Evolutionary conservation across 257 asterid species (phyloP).

Genomic region (Solanum rostratum): DNA sequence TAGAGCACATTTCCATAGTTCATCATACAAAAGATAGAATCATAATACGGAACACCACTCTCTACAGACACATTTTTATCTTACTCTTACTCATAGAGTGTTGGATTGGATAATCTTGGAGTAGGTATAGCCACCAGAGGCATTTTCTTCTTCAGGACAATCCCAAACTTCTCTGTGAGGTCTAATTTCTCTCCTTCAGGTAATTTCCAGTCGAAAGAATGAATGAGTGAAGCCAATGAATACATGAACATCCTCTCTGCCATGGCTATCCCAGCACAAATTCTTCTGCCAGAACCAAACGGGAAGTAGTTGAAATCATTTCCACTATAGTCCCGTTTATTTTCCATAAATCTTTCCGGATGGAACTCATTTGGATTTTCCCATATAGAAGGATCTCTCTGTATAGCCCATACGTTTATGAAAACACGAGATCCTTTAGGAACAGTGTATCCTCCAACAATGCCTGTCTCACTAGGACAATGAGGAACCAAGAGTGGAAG

Average conservation of each 20-base stretch:
- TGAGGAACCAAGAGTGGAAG: constrained; percentile 68
- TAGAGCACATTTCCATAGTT: neutral
- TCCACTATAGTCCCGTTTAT: constrained; percentile 39
- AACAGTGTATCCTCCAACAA: constrained; percentile 31
- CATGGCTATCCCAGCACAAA: constrained; percentile 52
- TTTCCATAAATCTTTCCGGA: constrained; percentile 40
- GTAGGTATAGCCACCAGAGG: constrained; percentile 48
- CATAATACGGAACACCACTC: neutral
- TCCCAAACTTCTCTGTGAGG: constrained; percentile 50
- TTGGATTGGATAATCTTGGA: constrained; percentile 31
- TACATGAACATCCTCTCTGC: constrained; percentile 59
- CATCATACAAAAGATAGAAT: neutral
- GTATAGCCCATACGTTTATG: constrained; percentile 62
- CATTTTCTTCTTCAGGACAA: constrained; percentile 40
- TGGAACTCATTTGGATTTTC: constrained; percentile 28
- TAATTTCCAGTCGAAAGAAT: constrained; percentile 49
- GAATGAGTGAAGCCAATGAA: constrained; percentile 48
- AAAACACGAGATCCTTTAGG: constrained; percentile 53
- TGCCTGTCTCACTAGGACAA: constrained; percentile 40
- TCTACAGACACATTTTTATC: neutral
- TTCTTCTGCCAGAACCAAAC: constrained; percentile 63
- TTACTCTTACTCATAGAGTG: constrained; percentile 16
- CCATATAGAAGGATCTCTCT: constrained; percentile 48
- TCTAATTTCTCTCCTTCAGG: constrained; percentile 25
- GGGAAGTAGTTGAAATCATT: constrained; percentile 48